Conservation (phyloP, 192 early-diverging fungal species). For the Rhizophagus prolifer region DNA sequence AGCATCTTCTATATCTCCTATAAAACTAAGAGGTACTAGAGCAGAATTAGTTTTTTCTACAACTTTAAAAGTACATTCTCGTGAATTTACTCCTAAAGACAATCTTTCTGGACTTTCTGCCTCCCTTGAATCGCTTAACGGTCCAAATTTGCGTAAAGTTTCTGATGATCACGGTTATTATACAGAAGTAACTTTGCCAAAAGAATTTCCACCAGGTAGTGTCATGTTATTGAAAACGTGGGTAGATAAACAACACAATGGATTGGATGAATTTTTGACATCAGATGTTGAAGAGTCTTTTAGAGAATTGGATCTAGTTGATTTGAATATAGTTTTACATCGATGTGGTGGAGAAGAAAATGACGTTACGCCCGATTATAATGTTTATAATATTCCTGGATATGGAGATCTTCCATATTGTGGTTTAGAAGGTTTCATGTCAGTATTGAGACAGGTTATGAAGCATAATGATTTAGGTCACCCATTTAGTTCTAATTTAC, state of each 20-base stretch:
- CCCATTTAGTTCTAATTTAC: slow-evolving; percentile 85
- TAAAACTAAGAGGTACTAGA: slow-evolving; percentile 58
- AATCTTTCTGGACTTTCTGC: slow-evolving; percentile 46
- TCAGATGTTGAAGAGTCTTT: slow-evolving; percentile 67
- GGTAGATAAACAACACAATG: slow-evolving; percentile 51
- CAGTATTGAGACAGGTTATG: slow-evolving; percentile 76
- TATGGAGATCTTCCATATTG: slow-evolving; percentile 81
- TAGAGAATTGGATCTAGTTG: slow-evolving; percentile 54
- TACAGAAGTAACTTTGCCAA: slow-evolving; percentile 61
- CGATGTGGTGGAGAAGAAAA: slow-evolving; percentile 85
- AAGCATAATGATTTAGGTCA: slow-evolving; percentile 90
- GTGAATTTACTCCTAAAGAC: slow-evolving; percentile 29
- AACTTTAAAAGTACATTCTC: slow-evolving; percentile 48
- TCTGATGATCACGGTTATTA: slow-evolving; percentile 56
- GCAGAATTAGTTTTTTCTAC: slow-evolving; percentile 58
- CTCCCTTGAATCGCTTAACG: slow-evolving; percentile 49
- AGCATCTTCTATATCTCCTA: slow-evolving; percentile 44
- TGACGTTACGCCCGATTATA: slow-evolving; percentile 74
- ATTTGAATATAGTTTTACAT: slow-evolving; percentile 87
- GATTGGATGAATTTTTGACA: slow-evolving; percentile 58
- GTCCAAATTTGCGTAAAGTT: slow-evolving; percentile 46
- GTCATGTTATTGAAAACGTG: slow-evolving; percentile 68
- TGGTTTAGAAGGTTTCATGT: slow-evolving; percentile 91
- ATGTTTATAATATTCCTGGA: slow-evolving; percentile 87
- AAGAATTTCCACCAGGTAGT: slow-evolving; percentile 82